A percentile compares a stretch with the other conserved stretches of the same genome.
phyloP scores from a whole-genome alignment of 2,329 filamentous ascomycete species.

The Dothidotthia symphoricarpi region DNA sequence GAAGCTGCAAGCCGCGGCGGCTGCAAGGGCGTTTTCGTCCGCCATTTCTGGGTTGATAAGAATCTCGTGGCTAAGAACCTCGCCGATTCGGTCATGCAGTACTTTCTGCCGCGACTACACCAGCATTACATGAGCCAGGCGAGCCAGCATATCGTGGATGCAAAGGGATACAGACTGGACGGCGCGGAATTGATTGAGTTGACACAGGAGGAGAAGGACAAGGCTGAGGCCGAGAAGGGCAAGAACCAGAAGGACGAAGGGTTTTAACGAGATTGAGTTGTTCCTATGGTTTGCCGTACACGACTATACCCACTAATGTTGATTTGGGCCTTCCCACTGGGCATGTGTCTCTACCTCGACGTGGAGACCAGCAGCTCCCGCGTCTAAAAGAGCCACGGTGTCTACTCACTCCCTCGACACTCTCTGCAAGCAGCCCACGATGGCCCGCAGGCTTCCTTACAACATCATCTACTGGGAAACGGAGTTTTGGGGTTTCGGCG shows the following conservation, averaged over 20 bases:
- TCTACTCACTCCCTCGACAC: too few species aligned
- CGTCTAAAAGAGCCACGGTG: too few species aligned
- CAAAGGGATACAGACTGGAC: conserved; percentile 35
- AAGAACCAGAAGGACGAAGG: conserved; percentile 41
- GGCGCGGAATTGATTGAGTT: conserved; percentile 36
- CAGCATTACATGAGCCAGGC: conserved; percentile 31
- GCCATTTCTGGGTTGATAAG: conserved; percentile 43
- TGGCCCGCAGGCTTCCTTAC: too few species aligned
- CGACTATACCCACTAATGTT: too few species aligned
- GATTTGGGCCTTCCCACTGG: too few species aligned
- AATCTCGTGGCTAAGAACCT: conserved; percentile 32
- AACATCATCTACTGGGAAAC: too few species aligned
- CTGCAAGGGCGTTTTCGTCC: conserved; percentile 41
- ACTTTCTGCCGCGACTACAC: conserved; percentile 37
- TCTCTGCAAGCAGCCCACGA: too few species aligned
- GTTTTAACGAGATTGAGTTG: conserved; percentile 16
- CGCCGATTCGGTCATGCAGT: conserved; percentile 39
- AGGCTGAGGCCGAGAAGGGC: conserved; percentile 15
- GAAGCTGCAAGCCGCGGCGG: conserved; percentile 35
- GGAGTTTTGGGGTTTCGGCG: too few species aligned
- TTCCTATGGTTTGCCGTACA: too few species aligned
- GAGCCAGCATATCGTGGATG: conserved; percentile 34
- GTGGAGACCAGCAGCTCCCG: too few species aligned
- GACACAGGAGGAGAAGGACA: conserved; percentile 32
- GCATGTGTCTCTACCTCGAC: too few species aligned